A percentile compares a stretch with the other conserved stretches of the same genome.
Evolutionary conservation across 148 eudicot genomes (phyloP).

Genomic region (Polygonum maritimum): DNA sequence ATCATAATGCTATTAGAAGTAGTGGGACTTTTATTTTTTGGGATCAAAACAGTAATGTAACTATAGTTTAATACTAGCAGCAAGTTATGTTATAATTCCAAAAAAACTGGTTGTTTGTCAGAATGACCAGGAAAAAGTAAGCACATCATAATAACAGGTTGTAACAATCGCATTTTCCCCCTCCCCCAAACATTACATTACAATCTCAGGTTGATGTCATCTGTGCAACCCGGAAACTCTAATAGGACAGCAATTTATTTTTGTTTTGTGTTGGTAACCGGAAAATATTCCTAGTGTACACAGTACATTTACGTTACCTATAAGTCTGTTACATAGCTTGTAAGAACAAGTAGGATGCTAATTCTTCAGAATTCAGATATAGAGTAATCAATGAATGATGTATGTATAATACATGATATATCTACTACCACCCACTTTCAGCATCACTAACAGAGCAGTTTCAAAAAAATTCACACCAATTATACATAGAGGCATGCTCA

Average conservation of each 20-base stretch:
- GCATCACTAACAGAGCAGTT: background rate
- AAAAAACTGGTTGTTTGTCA: background rate
- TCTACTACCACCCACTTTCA: background rate
- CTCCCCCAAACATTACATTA: background rate
- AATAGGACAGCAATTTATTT: too few relatives aligned
- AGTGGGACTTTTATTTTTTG: background rate
- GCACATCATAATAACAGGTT: background rate
- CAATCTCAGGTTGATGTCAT: background rate
- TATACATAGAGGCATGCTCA: background rate
- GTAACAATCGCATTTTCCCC: too few relatives aligned
- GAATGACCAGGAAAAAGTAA: background rate
- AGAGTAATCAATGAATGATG: background rate
- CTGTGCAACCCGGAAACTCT: too few relatives aligned
- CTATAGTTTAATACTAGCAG: background rate
- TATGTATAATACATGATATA: background rate
- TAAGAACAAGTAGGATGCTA: background rate
- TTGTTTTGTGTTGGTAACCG: too few relatives aligned
- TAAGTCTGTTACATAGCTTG: background rate
- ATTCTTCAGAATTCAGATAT: background rate
- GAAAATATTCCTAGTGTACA: too few relatives aligned
- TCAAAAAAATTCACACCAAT: background rate
- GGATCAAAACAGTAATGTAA: background rate
- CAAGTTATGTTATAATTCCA: background rate
- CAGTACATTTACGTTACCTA: too few relatives aligned
- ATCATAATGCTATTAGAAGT: background rate